phyloP scores from a whole-genome alignment of 805 yeast genomes.

The Saccharomycopsis sp. region DNA sequence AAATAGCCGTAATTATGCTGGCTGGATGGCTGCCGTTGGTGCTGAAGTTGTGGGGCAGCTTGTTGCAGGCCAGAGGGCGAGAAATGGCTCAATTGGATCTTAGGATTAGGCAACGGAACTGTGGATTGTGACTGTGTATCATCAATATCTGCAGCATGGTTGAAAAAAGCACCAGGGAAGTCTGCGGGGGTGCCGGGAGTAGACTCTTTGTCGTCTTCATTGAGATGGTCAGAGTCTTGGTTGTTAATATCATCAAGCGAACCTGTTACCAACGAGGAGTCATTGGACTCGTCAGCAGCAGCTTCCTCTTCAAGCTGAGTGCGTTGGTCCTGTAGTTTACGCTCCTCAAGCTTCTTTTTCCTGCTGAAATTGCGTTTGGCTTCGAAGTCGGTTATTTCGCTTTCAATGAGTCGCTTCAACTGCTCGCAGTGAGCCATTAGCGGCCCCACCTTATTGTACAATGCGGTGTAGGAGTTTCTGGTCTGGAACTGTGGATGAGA shows the following conservation, averaged over 20 bases:
- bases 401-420: constrained; percentile 8
- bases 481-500: constrained; percentile 28
- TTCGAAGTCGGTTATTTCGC: constrained; percentile 11
- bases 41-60: background rate
- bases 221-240: background rate
- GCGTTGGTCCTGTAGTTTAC: constrained; percentile 20
- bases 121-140: background rate
- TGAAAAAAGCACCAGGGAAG: background rate
- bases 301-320: constrained; percentile 28
- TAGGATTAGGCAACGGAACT: background rate
- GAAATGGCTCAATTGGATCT: background rate
- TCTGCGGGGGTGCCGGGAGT: background rate
- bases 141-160: background rate
- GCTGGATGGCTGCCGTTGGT: background rate
- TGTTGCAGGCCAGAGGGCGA: background rate
- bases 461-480: constrained; percentile 11
- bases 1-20: background rate
- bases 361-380: constrained; percentile 26
- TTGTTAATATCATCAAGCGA: background rate
- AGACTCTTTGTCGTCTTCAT: background rate
- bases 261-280: background rate
- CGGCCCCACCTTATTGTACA: constrained; percentile 1
- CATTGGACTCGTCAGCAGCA: constrained; percentile 24
- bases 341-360: constrained; percentile 25
- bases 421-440: background rate